Evolutionary conservation across 176 grass and related monocot species (phyloP).

Genomic region (Elymus sibiricus): DNA sequence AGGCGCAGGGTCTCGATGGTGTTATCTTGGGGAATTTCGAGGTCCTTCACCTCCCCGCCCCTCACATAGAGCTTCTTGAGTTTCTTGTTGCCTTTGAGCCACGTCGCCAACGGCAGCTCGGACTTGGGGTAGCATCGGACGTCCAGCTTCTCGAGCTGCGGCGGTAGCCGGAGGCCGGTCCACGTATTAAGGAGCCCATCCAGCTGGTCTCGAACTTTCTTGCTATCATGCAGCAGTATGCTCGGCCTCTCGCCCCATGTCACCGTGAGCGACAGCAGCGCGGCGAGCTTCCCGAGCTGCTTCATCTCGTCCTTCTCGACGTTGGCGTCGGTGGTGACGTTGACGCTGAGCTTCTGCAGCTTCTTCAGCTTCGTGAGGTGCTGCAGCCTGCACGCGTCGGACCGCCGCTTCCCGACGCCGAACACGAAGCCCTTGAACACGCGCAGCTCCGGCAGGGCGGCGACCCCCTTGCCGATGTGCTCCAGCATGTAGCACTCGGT

Average conservation of each 20-base stretch:
- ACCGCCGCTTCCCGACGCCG: not conserved
- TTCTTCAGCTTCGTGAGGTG: not conserved
- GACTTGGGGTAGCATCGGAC: slow-evolving; percentile 23
- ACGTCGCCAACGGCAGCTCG: not conserved
- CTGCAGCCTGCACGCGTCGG: not conserved
- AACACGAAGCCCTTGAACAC: slow-evolving; percentile 51
- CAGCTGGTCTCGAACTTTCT: fast-evolving
- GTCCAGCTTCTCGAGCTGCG: slow-evolving; percentile 19
- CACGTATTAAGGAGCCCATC: fast-evolving
- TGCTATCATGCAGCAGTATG: not conserved
- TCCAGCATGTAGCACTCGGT: slow-evolving; percentile 54
- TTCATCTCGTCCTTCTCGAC: not conserved
- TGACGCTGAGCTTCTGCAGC: slow-evolving; percentile 33
- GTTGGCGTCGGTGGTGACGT: slow-evolving; percentile 32
- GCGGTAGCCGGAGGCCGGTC: slow-evolving; percentile 13
- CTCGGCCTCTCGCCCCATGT: slow-evolving; percentile 40
- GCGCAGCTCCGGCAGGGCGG: not conserved
- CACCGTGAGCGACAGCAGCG: slow-evolving; percentile 14
- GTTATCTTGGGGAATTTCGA: not conserved
- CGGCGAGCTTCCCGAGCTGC: not conserved
- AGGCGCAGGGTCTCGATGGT: not conserved
- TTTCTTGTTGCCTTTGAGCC: not conserved
- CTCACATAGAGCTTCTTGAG: slow-evolving; percentile 39
- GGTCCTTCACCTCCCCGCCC: not conserved
- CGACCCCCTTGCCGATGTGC: slow-evolving; percentile 9